phyloP scores from a whole-genome alignment of 2,329 filamentous ascomycete species.

The Aspergillus clavatus region DNA sequence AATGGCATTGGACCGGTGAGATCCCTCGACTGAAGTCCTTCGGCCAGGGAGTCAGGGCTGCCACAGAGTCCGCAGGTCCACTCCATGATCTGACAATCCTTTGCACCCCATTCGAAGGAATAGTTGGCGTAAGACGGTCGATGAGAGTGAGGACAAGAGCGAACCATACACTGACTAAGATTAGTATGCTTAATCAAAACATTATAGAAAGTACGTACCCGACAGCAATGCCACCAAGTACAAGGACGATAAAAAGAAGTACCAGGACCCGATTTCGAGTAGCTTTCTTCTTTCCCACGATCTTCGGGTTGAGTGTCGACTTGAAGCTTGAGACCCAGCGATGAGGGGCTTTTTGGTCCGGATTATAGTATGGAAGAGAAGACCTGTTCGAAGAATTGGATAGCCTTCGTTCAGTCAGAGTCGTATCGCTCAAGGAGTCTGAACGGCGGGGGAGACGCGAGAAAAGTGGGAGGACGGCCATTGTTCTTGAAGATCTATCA shows the following conservation, averaged over 20 bases:
- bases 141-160: background rate
- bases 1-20: slow-evolving; percentile 26
- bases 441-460: background rate
- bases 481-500: background rate
- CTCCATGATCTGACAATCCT: background rate
- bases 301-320: background rate
- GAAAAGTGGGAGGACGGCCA: background rate
- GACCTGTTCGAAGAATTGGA: background rate
- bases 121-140: background rate
- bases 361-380: background rate
- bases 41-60: background rate
- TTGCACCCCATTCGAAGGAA: background rate
- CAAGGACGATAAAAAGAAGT: background rate
- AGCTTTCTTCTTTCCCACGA: background rate
- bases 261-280: background rate
- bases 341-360: background rate
- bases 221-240: background rate
- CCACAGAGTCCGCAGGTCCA: background rate
- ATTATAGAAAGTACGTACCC: background rate
- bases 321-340: background rate
- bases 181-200: background rate
- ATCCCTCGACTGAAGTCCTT: background rate
- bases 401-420: background rate
- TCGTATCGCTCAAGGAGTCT: background rate
- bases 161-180: background rate